phyloP scores from a whole-genome alignment of 352 stramenopile genomes.

The Lagenidium giganteum region DNA sequence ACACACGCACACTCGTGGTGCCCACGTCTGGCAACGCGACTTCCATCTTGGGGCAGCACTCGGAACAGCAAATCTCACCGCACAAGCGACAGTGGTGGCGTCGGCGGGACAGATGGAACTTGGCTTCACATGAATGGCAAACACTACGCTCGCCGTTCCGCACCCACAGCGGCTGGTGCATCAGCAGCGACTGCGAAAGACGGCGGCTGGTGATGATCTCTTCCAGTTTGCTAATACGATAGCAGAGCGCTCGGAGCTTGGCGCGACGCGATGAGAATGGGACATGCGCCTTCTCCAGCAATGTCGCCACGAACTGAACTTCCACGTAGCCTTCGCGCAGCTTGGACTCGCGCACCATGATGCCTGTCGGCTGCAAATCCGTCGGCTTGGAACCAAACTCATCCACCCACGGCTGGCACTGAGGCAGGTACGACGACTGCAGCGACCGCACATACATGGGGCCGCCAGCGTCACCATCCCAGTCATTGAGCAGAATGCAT shows the following conservation, averaged over 20 bases:
- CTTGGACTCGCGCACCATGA: conserved; percentile 68
- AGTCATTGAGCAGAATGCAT: conserved; percentile 71
- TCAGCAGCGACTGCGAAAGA: conserved; percentile 60
- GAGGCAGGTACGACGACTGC: conserved; percentile 59
- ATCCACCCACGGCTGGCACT: conserved; percentile 57
- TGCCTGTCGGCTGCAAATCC: conserved; percentile 59
- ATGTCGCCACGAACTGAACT: conserved; percentile 68
- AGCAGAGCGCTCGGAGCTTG: conserved; percentile 49
- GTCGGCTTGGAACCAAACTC: conserved; percentile 41
- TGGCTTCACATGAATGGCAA: conserved; percentile 58
- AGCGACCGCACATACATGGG: conserved; percentile 72
- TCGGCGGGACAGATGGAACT: conserved; percentile 64
- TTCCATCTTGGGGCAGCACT: conserved; percentile 81
- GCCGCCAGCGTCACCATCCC: conserved; percentile 36
- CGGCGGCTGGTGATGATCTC: conserved; percentile 66
- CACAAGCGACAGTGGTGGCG: conserved; percentile 77
- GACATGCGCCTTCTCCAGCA: conserved; percentile 67
- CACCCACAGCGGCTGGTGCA: conserved; percentile 65
- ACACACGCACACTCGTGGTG: conserved; percentile 65
- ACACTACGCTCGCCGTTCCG: conserved; percentile 48
- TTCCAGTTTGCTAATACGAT: conserved; percentile 55
- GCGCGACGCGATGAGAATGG: conserved; percentile 43
- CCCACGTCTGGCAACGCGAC: conserved; percentile 58
- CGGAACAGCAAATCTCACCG: conserved; percentile 70
- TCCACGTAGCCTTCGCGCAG: conserved; percentile 48